phyloP scores from a whole-genome alignment of 2,329 filamentous ascomycete species.

The Chrysoporthe deuterocubensis region DNA sequence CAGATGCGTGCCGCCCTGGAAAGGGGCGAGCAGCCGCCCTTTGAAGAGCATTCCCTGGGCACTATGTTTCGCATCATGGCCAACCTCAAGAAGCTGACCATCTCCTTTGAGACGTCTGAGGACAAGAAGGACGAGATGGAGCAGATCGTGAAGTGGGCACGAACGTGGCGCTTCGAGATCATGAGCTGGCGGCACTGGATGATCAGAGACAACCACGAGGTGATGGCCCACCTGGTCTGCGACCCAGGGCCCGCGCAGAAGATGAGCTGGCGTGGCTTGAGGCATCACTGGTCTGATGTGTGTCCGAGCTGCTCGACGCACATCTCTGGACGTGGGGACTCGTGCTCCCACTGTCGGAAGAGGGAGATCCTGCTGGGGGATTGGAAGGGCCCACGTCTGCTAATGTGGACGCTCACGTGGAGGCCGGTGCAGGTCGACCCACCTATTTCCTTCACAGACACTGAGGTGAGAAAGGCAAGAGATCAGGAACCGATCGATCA shows the following conservation, averaged over 20 bases:
- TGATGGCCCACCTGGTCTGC: background rate
- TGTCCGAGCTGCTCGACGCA: background rate
- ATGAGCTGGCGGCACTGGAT: constrained; percentile 19
- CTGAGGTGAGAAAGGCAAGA: background rate
- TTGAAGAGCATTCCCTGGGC: background rate
- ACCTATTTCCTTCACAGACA: background rate
- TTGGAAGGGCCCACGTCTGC: constrained; percentile 8
- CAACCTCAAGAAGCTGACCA: constrained; percentile 20
- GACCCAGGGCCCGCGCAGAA: constrained; percentile 9
- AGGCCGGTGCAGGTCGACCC: background rate
- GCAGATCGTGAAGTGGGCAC: constrained; percentile 17
- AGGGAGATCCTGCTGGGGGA: background rate
- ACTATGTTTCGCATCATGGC: constrained; percentile 14
- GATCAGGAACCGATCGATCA: background rate
- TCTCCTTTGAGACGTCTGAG: constrained; percentile 23
- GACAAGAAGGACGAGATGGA: constrained; percentile 20
- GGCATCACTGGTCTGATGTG: constrained; percentile 5
- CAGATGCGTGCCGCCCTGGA: background rate
- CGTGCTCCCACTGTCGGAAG: background rate
- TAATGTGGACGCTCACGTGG: constrained; percentile 20
- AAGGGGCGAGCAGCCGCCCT: background rate
- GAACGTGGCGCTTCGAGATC: constrained; percentile 19
- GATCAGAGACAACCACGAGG: background rate
- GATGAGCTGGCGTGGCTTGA: constrained; percentile 18
- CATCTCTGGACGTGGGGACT: background rate